Base-by-base conservation (phyloP, 768 basidiomycete genomes). In the Pulveroboletus sp. region DNA sequence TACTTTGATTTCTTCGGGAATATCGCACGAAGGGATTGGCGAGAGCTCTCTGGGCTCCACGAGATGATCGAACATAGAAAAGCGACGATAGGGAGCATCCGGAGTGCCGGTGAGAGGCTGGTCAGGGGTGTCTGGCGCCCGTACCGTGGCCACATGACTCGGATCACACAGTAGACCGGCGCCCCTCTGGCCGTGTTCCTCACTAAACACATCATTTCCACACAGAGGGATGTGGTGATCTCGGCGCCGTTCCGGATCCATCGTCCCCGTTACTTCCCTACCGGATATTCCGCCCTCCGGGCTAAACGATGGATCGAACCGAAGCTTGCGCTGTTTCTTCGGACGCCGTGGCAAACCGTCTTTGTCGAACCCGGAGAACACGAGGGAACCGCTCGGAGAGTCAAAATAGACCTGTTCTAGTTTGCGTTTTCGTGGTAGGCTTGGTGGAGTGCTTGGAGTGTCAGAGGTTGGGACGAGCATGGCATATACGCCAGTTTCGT, bases 341-440 rank as follows among this genome's bases (percentile, higher is more conserved):
- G 65, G 65, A 13, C 65, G 63, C 17, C 55, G 57, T 29, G 67
- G 67, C 20, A 67, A 31, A 4, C 67, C 65, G 14, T 63, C 55
- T 32, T 65, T 65, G 39, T 64, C 64, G 49, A 65, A 65, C 24
- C 50, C 65, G 21, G 64, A 58, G 46, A 55, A 62, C 23, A 66
- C 43, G 41, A 66, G 38, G 23, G 55, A 68, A 2, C 56, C 51
- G 14, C 50, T 67, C 2, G 63, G 58, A 6, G 60, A 65, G 39
- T 69, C 58, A 20, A 55, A 64, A 29, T 65, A 65, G 4, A 59
- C 55, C 29, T 58, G 59, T 42, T 65, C 65, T 34, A 57, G 56
- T 17, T 59, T 67, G 40, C 65, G 65, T 43, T 69, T 67, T 32
- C 42, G 57, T 34, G 40, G 47, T 4, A 54, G 17, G 52, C 49